Evolutionary conservation across 306 rosid species (phyloP).

Genomic region (Clitoria ternatea): DNA sequence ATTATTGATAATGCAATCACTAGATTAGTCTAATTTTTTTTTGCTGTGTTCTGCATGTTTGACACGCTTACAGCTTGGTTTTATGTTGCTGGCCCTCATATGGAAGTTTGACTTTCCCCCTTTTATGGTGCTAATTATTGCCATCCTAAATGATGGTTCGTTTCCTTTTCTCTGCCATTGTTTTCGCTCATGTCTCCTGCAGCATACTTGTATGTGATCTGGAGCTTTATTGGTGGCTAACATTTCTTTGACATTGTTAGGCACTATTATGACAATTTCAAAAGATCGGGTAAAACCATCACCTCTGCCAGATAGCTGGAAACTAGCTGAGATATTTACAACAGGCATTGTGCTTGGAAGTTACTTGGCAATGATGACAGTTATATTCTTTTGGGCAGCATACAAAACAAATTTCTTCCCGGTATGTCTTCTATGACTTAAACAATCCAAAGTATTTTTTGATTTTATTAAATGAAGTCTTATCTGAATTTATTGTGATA

Average conservation of each 20-base stretch:
- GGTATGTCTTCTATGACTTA: conserved; percentile 36
- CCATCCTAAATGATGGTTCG: conserved; percentile 95
- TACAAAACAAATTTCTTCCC: conserved; percentile 94
- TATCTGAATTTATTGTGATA: neutral
- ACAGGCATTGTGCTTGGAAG: conserved; percentile 90
- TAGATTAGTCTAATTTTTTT: conserved; percentile 11
- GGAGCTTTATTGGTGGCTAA: neutral
- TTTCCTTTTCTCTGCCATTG: conserved; percentile 24
- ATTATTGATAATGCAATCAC: neutral
- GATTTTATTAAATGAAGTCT: too few species aligned
- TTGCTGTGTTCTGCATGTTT: conserved; percentile 21
- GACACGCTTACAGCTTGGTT: conserved; percentile 78
- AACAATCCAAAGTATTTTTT: too few species aligned
- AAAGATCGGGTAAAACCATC: conserved; percentile 97
- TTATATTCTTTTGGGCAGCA: conserved; percentile 97
- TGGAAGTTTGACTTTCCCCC: conserved; percentile 99
- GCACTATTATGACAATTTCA: conserved; percentile 97
- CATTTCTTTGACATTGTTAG: conserved; percentile 36
- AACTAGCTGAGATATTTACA: conserved; percentile 86
- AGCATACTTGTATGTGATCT: neutral
- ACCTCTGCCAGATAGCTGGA: conserved; percentile 99
- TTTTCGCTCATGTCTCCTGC: neutral
- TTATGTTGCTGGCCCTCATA: conserved; percentile 93
- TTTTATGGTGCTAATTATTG: conserved; percentile 96
- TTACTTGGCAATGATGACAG: conserved; percentile 99